Evolutionary conservation across 1,284 basidiomycete genomes (phyloP).

Genomic region (Cryptococcus sp.): DNA sequence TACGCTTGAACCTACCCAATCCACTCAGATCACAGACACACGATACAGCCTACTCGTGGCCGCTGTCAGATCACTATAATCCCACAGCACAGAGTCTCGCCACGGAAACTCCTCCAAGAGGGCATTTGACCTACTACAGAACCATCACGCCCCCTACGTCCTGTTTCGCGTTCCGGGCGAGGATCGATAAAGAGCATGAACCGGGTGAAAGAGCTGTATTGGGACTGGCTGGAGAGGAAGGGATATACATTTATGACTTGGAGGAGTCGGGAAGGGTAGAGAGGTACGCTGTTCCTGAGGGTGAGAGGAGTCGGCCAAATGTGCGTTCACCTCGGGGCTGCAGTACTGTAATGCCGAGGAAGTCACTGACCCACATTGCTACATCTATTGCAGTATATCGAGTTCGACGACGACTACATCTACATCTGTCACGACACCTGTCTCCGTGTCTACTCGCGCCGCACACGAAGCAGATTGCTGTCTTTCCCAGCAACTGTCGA

Average conservation of each 20-base stretch:
- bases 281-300: constrained; percentile 16
- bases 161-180: constrained; percentile 39
- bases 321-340: constrained; percentile 15
- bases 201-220: constrained; percentile 32
- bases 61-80: constrained; percentile 3
- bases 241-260: constrained; percentile 42
- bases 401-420: constrained; percentile 48
- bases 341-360: neutral
- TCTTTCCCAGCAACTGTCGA: constrained; percentile 23
- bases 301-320: constrained; percentile 19
- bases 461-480: constrained; percentile 16
- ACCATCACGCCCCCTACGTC: constrained; percentile 32
- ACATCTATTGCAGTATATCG: constrained; percentile 41
- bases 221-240: constrained; percentile 28
- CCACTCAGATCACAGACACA: constrained; percentile 7
- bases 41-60: constrained; percentile 18
- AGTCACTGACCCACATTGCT: neutral
- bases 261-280: constrained; percentile 35
- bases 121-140: constrained; percentile 39
- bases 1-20: neutral
- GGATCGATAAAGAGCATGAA: constrained; percentile 33
- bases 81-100: neutral
- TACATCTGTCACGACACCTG: constrained; percentile 36
- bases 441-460: constrained; percentile 38
- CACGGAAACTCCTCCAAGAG: constrained; percentile 23